These are phyloP conservation scores for Quercus phellos DNA, from an alignment of 331 rosid species.

Conservation along the genomic window DNA sequence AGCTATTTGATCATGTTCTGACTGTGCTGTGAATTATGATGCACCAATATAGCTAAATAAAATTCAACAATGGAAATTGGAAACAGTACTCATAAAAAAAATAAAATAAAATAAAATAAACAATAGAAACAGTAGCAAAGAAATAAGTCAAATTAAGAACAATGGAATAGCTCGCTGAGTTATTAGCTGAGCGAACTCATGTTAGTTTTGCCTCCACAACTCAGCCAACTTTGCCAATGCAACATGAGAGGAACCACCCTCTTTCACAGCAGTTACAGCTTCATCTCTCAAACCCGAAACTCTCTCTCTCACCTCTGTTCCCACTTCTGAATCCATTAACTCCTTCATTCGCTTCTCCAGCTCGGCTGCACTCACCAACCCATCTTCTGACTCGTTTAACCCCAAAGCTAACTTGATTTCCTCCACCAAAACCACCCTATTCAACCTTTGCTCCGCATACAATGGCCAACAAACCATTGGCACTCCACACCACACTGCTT, in stretches of 20 bases:
- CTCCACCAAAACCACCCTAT: constrained; percentile 10
- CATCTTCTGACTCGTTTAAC: neutral
- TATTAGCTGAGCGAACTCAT: too few species aligned
- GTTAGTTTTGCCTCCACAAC: neutral
- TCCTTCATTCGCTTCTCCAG: constrained; percentile 25
- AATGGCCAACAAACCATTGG: constrained; percentile 29
- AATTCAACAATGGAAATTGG: too few species aligned
- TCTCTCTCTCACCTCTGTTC: constrained; percentile 5
- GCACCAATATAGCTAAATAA: too few species aligned
- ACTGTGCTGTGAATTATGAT: too few species aligned
- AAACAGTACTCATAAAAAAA: too few species aligned
- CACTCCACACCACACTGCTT: constrained; percentile 15
- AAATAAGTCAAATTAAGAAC: too few species aligned
- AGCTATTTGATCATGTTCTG: too few species aligned
- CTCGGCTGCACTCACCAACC: constrained; percentile 25
- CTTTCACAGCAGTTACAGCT: neutral
- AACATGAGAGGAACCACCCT: neutral
- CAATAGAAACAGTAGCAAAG: too few species aligned
- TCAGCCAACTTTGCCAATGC: constrained; percentile 5
- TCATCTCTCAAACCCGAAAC: neutral
- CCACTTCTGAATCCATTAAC: constrained; percentile 16
- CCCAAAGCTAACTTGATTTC: constrained; percentile 21
- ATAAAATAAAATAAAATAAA: too few species aligned
- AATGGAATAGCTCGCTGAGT: too few species aligned
- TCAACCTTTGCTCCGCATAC: constrained; percentile 26